Evolutionary conservation across 2,329 filamentous ascomycete species (phyloP).

Genomic region (Aspergillus sojae): DNA sequence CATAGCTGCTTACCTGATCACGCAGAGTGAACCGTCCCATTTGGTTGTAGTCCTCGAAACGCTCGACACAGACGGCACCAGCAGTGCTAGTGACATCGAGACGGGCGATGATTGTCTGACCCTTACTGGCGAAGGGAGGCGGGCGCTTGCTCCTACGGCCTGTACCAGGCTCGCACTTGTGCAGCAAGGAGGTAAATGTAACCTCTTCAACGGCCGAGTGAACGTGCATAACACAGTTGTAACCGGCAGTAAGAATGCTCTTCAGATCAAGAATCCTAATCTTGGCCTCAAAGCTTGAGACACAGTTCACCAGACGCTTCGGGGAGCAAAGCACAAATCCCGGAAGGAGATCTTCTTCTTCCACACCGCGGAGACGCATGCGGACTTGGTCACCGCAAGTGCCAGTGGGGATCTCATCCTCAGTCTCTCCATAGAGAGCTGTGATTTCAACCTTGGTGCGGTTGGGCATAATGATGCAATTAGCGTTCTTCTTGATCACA

Average conservation of each 20-base stretch:
- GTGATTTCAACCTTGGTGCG: conserved; percentile 77
- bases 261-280: conserved; percentile 94
- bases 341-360: conserved; percentile 95
- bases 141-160: conserved; percentile 89
- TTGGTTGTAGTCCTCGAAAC: conserved; percentile 94
- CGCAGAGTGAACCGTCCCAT: conserved; percentile 86
- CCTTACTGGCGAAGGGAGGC: conserved; percentile 82
- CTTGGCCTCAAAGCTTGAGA: conserved; percentile 89
- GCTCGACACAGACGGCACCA: conserved; percentile 87
- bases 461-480: conserved; percentile 94
- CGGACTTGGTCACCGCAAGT: conserved; percentile 95
- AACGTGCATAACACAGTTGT: conserved; percentile 97
- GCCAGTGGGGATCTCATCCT: conserved; percentile 81
- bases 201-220: conserved; percentile 98
- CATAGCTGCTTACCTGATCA: conserved; percentile 68
- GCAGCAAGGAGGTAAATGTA: conserved; percentile 82
- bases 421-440: conserved; percentile 90
- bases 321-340: conserved; percentile 96
- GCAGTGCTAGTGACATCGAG: conserved; percentile 84
- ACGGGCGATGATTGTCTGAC: conserved; percentile 85
- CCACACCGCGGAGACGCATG: conserved; percentile 86
- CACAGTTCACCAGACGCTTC: conserved; percentile 90
- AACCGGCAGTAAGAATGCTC: conserved; percentile 89
- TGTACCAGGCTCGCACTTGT: conserved; percentile 95
- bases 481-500: conserved; percentile 86